Evolutionary conservation across 805 yeast genomes (phyloP), one percentile per base, ranked within the genome.

Genomic region (Candida bentonensis): DNA sequence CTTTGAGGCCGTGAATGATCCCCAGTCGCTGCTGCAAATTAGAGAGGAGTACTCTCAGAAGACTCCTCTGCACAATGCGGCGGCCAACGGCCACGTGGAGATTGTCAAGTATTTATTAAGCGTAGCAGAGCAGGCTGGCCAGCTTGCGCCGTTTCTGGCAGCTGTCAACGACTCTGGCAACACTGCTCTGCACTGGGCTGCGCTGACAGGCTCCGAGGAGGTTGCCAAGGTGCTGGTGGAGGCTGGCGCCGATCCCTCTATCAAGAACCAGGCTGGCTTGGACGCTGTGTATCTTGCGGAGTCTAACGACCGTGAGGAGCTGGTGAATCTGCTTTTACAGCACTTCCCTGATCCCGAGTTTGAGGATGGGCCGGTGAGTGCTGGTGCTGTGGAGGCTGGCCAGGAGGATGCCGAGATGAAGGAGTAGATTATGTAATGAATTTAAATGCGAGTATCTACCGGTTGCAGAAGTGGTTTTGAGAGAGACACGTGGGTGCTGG

Each of bases 121-220:
- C 0, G 56, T 76, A 23, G 46, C 78, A 3, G 54, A 70, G 0
- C 60, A 66, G 25, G 36, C 17, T 5, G 64, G 60, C 4, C 50
- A 50, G 30, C 49, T 53, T 21, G 61, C 58, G n/a, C 49, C 52
- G 15, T 61, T 73, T 34, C 70, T 77, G 17, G 72, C 75, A 48
- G 55, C 62, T 17, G 69, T 67, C 45, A 92, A 92, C 58, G 82
- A 76, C 42, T 76, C 82, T 20, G 98, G 97, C 1, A 92, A 92
- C 60, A 88, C 98, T 0, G 82, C 97, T 1, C 68, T 92, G 50
- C 97, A 92, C 60, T 92, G 99, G 99, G 96, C 97, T 0, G 73
- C 94, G 0, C 73, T 78, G 51, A 87, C 84, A 55, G 97, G 96
- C 1, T 87, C 87, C 54, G 61, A 85, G 46, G 78, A 73, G 2